These are phyloP conservation scores for Nannizzia gypsea DNA, from an alignment of 2,329 filamentous ascomycete genomes.

Conservation along the genomic window DNA sequence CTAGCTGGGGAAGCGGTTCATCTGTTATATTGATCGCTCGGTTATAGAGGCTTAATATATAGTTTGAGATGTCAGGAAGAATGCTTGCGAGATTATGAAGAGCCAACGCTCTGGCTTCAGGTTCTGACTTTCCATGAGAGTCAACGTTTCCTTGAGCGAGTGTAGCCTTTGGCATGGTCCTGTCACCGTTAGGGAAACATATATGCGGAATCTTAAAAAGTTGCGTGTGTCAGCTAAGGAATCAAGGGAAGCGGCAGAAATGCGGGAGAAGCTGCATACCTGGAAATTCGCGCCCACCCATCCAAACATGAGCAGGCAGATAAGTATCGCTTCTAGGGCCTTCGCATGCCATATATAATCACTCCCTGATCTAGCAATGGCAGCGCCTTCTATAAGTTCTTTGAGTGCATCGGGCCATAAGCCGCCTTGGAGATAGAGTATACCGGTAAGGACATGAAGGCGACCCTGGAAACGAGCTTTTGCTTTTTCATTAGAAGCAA, in stretches of 20 bases:
- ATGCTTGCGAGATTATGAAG: constrained; percentile 42
- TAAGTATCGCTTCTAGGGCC: constrained; percentile 73
- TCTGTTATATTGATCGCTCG: constrained; percentile 41
- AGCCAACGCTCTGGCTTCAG: constrained; percentile 36
- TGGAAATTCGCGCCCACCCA: constrained; percentile 74
- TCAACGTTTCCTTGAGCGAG: constrained; percentile 30
- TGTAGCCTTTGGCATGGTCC: constrained; percentile 33
- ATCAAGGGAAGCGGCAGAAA: neutral
- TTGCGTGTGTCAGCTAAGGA: neutral
- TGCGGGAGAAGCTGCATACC: constrained; percentile 15
- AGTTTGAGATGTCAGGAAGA: constrained; percentile 45
- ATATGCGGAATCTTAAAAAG: constrained; percentile 39
- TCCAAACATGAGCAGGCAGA: constrained; percentile 70
- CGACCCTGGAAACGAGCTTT: constrained; percentile 72
- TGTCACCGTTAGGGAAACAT: constrained; percentile 42
- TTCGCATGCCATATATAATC: constrained; percentile 98
- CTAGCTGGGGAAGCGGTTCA: constrained; percentile 42
- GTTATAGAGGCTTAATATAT: constrained; percentile 46
- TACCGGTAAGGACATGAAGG: constrained; percentile 66
- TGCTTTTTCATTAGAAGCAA: constrained; percentile 62
- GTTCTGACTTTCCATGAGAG: constrained; percentile 31
- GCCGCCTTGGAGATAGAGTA: constrained; percentile 76
- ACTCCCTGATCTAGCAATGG: constrained; percentile 62
- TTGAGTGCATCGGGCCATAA: constrained; percentile 80
- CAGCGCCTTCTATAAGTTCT: constrained; percentile 69